Percentiles rank a stretch among this genome's conserved stretches.
Evolutionary conservation across 805 yeast species (phyloP).

Genomic region (Candida orba): DNA sequence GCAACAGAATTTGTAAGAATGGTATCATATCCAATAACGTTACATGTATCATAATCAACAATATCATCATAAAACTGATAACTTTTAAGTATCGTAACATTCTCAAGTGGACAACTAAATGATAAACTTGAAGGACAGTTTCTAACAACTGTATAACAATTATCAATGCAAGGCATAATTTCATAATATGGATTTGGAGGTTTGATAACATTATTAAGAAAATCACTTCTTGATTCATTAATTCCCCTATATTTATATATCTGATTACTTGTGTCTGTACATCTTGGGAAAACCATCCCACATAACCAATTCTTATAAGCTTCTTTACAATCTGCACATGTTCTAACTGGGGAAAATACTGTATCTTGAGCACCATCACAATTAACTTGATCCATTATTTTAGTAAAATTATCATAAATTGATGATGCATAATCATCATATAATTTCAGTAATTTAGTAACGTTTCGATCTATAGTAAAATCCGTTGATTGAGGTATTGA

Average conservation of each 20-base stretch:
- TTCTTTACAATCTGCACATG: conserved; percentile 64
- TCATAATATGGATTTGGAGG: conserved; percentile 63
- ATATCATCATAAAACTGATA: conserved; percentile 21
- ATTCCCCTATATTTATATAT: conserved; percentile 41
- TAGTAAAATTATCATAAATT: conserved; percentile 58
- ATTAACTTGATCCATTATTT: conserved; percentile 66
- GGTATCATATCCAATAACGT: conserved; percentile 28
- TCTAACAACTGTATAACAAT: conserved; percentile 70
- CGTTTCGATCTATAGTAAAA: conserved; percentile 25
- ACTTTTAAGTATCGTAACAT: conserved; percentile 22
- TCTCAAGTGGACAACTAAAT: conserved; percentile 59
- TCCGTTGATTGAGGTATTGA: conserved; percentile 60
- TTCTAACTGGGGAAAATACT: conserved; percentile 62
- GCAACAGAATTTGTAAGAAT: neutral
- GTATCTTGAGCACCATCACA: conserved; percentile 67
- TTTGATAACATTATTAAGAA: conserved; percentile 45
- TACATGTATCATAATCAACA: conserved; percentile 31
- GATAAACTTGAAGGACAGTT: conserved; percentile 78
- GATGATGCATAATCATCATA: conserved; percentile 61
- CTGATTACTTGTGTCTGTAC: conserved; percentile 45
- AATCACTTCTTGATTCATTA: conserved; percentile 51
- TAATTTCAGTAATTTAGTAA: conserved; percentile 30
- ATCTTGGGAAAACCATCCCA: conserved; percentile 80
- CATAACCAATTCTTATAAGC: conserved; percentile 87
- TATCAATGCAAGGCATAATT: conserved; percentile 77